phyloP scores from a whole-genome alignment of 768 basidiomycete species.

The Termitomyces sp. region DNA sequence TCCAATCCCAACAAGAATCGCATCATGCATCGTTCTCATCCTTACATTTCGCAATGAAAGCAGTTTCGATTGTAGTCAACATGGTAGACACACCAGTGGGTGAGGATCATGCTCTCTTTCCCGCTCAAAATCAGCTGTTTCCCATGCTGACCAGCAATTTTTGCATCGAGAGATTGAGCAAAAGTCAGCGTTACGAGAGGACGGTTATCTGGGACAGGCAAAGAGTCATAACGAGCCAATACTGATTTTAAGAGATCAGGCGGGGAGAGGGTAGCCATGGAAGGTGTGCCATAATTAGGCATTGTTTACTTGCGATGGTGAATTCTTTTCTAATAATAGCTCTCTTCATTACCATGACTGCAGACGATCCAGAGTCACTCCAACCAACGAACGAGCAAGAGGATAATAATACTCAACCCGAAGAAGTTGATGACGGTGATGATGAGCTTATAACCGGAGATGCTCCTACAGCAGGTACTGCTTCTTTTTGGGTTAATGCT shows the following conservation, averaged over 20 bases:
- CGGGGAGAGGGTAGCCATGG: constrained; percentile 6
- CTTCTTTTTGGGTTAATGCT: not conserved
- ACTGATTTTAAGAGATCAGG: constrained; percentile 22
- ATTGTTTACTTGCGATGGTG: constrained; percentile 9
- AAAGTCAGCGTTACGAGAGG: constrained; percentile 79
- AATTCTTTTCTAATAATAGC: not conserved
- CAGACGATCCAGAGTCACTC: constrained; percentile 5
- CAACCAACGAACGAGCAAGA: constrained; percentile 10
- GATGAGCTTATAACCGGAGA: constrained; percentile 16
- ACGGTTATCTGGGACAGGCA: constrained; percentile 21
- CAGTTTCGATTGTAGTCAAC: not conserved
- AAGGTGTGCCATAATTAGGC: not conserved
- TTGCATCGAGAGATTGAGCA: constrained; percentile 81
- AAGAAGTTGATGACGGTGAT: constrained; percentile 19
- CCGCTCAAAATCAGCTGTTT: constrained; percentile 82
- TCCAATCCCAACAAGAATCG: constrained; percentile 85
- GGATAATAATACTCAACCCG: constrained; percentile 2
- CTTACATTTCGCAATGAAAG: constrained; percentile 31
- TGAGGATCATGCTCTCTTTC: constrained; percentile 85
- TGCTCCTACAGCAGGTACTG: constrained; percentile 13
- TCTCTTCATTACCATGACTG: constrained; percentile 6
- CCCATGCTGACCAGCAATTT: constrained; percentile 76
- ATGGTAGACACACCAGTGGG: constrained; percentile 69
- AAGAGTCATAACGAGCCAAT: constrained; percentile 16
- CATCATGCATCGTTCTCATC: constrained; percentile 91